phyloP scores from a whole-genome alignment of 257 asterid genomes.

The Nyctanthes arbortristis region DNA sequence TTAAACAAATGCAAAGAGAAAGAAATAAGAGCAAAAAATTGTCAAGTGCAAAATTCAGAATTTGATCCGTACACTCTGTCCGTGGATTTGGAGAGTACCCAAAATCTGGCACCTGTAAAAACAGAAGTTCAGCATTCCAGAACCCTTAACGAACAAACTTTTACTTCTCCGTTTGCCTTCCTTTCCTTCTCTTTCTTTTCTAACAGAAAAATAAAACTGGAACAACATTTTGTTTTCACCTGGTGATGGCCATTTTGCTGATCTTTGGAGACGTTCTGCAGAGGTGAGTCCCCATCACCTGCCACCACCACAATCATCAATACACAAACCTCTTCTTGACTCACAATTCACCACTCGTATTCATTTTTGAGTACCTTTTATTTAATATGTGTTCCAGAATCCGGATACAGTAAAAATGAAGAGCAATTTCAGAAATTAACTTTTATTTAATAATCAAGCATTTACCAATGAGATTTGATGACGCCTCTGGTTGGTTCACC shows the following conservation, averaged over 20 bases:
- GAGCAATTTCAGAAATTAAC: not conserved
- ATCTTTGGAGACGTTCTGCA: conserved; percentile 57
- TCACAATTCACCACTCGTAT: conserved; percentile 26
- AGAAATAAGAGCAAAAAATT: conserved; percentile 9
- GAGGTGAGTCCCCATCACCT: conserved; percentile 98
- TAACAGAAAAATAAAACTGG: conserved; percentile 24
- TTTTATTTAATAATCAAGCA: not conserved
- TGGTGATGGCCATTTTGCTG: conserved; percentile 82
- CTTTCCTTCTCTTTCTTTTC: conserved; percentile 7
- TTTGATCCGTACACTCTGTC: conserved; percentile 54
- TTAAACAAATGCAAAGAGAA: not conserved
- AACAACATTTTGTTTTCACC: conserved; percentile 53
- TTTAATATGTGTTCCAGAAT: not conserved
- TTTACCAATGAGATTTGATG: conserved; percentile 66
- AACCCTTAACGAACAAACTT: conserved; percentile 4
- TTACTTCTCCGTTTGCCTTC: not conserved
- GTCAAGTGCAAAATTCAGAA: conserved; percentile 10
- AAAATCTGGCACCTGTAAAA: conserved; percentile 69
- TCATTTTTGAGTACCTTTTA: no score
- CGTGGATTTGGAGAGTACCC: conserved; percentile 81
- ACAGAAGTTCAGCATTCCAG: conserved; percentile 30
- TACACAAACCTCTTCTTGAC: conserved; percentile 25
- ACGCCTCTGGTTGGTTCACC: conserved; percentile 59
- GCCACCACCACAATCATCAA: conserved; percentile 51
- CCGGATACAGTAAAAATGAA: not conserved